Evolutionary conservation across 2,329 filamentous ascomycete genomes (phyloP).

Genomic region (Chaetomiaceae sp.): DNA sequence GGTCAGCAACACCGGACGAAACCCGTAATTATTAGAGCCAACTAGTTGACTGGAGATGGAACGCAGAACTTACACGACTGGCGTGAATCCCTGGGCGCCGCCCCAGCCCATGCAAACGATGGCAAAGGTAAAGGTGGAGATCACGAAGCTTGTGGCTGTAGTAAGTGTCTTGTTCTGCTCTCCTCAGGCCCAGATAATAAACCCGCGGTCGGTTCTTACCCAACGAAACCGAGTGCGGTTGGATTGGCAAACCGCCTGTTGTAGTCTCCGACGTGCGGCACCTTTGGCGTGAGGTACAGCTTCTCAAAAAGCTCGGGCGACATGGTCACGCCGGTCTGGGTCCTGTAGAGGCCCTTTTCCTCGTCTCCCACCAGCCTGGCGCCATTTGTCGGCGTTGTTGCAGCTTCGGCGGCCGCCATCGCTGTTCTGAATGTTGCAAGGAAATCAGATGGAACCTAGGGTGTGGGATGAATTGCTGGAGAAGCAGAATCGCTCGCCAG

Average conservation of each 20-base stretch:
- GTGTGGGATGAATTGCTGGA: too few species aligned
- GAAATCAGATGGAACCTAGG: not conserved
- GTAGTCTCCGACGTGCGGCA: conserved; percentile 34
- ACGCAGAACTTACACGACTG: conserved; percentile 31
- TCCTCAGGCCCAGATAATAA: too few species aligned
- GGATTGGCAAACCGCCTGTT: conserved; percentile 37
- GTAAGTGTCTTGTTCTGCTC: conserved; percentile 1
- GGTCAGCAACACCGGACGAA: too few species aligned
- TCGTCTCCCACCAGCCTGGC: conserved; percentile 25
- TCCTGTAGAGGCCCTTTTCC: conserved; percentile 34
- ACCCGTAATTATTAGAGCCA: too few species aligned
- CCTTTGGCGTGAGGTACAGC: conserved; percentile 39
- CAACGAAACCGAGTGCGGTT: conserved; percentile 36
- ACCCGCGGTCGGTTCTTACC: conserved; percentile 25
- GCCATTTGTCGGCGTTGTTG: not conserved
- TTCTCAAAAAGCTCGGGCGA: conserved; percentile 38
- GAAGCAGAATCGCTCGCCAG: not conserved
- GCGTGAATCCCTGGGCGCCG: conserved; percentile 32
- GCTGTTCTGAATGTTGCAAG: not conserved
- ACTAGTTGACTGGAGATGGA: not conserved
- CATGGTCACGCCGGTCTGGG: conserved; percentile 36
- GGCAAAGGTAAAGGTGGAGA: conserved; percentile 36
- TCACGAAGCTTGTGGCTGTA: conserved; percentile 34
- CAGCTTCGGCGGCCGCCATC: conserved; percentile 10
- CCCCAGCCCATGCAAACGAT: conserved; percentile 38